These are phyloP conservation scores for Aureobasidium sp. DNA, from an alignment of 2,329 filamentous ascomycete species.

Conservation along the genomic window DNA sequence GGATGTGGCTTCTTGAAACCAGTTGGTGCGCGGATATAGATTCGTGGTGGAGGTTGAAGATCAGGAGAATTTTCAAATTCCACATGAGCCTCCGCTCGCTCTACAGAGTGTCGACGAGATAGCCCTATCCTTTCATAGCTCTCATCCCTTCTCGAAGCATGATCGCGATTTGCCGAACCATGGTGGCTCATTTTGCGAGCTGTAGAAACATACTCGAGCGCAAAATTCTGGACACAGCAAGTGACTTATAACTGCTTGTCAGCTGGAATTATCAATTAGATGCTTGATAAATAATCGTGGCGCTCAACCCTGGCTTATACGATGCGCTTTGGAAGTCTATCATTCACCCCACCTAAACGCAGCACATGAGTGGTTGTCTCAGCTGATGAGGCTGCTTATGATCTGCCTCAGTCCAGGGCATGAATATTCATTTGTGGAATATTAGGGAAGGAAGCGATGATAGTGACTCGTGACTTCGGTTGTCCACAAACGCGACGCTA, in stretches of 20 bases:
- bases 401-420: background rate
- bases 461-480: background rate
- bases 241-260: background rate
- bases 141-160: background rate
- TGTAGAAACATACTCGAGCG: background rate
- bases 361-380: conserved; percentile 4
- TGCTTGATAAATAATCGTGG: background rate
- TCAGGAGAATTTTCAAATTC: background rate
- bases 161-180: background rate
- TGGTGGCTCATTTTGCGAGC: background rate
- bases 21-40: background rate
- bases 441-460: background rate
- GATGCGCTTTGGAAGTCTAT: background rate
- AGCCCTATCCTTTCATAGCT: background rate
- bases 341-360: background rate
- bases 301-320: background rate
- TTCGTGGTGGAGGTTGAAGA: background rate
- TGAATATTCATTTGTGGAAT: background rate
- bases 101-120: background rate
- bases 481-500: background rate
- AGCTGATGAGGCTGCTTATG: background rate
- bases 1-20: background rate
- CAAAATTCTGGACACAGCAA: background rate
- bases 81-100: background rate
- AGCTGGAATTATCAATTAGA: background rate